These are phyloP conservation scores for Diplogelasinospora grovesii DNA, from an alignment of 495 filamentous ascomycete genomes.

Conservation along the genomic window DNA sequence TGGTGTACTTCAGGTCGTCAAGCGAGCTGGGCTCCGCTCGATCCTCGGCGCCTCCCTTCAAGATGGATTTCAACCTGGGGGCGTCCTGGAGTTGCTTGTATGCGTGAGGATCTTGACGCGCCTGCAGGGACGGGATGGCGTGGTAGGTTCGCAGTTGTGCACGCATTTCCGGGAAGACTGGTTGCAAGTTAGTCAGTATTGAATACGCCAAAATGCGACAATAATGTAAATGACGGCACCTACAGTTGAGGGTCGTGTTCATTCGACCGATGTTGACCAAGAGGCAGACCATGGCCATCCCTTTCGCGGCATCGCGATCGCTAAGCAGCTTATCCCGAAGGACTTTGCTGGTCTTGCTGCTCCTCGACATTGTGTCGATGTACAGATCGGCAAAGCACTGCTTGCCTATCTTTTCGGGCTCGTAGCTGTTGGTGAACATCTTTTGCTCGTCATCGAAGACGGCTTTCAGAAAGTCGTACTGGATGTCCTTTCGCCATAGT, in stretches of 20 bases:
- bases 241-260: slow-evolving; percentile 98
- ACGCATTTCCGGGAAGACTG: slow-evolving; percentile 99
- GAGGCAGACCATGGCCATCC: slow-evolving; percentile 99
- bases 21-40: slow-evolving; percentile 77
- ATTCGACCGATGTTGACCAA: slow-evolving; percentile 95
- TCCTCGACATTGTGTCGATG: slow-evolving; percentile 96
- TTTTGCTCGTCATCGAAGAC: slow-evolving; percentile 80
- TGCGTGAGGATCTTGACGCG: slow-evolving; percentile 86
- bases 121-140: slow-evolving; percentile 92
- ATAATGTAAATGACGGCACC: slow-evolving; percentile 18
- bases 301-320: slow-evolving; percentile 84
- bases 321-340: slow-evolving; percentile 92
- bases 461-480: slow-evolving; percentile 85
- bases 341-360: slow-evolving; percentile 98
- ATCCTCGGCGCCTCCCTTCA: slow-evolving; percentile 96
- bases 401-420: slow-evolving; percentile 58
- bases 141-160: slow-evolving; percentile 97
- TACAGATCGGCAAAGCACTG: slow-evolving; percentile 94
- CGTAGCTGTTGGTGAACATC: slow-evolving; percentile 85
- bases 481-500: slow-evolving; percentile 94
- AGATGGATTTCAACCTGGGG: slow-evolving; percentile 89
- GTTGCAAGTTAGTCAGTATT: slow-evolving; percentile 23
- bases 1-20: slow-evolving; percentile 64
- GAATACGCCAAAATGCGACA: no score
- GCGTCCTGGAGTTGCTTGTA: slow-evolving; percentile 99